phyloP scores from a whole-genome alignment of 2,329 filamentous ascomycete species.

The Gnomoniopsis smithogilvyi region DNA sequence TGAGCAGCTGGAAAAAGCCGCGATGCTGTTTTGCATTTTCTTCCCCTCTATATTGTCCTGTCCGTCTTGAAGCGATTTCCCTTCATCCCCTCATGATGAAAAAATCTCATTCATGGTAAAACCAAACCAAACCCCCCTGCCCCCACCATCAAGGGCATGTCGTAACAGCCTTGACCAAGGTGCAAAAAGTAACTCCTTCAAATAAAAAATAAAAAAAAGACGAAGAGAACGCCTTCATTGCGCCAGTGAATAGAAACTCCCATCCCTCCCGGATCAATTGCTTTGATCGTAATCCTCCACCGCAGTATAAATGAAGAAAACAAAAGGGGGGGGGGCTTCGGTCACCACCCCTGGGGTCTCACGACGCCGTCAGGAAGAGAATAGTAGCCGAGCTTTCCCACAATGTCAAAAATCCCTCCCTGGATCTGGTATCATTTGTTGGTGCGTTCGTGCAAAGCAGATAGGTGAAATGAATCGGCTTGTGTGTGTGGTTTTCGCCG shows the following conservation, averaged over 20 bases:
- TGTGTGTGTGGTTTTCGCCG: no score
- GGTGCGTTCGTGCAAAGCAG: no score
- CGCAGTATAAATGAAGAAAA: background rate
- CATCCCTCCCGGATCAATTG: background rate
- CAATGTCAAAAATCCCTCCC: no score
- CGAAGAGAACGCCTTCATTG: slow-evolving; percentile 14
- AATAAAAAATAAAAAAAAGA: background rate
- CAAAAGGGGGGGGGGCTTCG: background rate
- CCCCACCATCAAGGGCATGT: background rate
- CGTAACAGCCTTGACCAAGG: background rate
- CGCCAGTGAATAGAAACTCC: slow-evolving; percentile 5
- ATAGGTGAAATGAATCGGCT: no score
- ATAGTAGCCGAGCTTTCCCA: no score
- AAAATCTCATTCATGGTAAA: background rate
- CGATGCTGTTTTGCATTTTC: background rate
- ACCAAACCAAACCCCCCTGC: no score
- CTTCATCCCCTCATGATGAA: background rate
- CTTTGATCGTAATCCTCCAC: background rate
- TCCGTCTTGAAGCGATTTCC: background rate
- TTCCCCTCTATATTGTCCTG: background rate
- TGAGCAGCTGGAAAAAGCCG: background rate
- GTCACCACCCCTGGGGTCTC: background rate
- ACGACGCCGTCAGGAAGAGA: background rate
- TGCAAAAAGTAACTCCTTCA: no score
- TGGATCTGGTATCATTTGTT: no score